phyloP scores from a whole-genome alignment of 129 eudicot genomes.

The Chrysanthemum makinoi region DNA sequence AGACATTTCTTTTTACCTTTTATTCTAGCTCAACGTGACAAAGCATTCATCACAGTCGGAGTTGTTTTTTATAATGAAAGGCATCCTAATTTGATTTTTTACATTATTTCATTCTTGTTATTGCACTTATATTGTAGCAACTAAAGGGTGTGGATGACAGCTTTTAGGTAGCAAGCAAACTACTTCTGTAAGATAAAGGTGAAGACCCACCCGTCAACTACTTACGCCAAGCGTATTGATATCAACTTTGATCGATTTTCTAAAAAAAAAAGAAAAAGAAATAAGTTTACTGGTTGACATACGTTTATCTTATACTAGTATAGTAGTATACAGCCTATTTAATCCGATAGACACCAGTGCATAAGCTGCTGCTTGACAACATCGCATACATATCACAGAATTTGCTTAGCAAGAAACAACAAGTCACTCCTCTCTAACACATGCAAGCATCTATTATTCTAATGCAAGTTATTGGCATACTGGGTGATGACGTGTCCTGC shows the following conservation, averaged over 20 bases:
- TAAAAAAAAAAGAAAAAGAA: constrained; percentile 2
- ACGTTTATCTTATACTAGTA: neutral
- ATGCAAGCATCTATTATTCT: no score
- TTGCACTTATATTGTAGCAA: constrained; percentile 10
- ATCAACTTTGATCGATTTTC: neutral
- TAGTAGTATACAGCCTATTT: neutral
- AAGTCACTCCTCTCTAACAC: no score
- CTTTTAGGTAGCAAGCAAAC: constrained; percentile 4
- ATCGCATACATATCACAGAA: neutral
- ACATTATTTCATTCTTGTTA: neutral
- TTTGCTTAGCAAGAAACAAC: no score
- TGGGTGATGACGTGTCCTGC: neutral
- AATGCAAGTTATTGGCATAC: constrained; percentile 3
- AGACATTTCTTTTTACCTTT: neutral
- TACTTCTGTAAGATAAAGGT: constrained; percentile 6
- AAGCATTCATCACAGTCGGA: neutral
- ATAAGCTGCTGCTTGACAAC: constrained; percentile 13
- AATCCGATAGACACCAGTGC: neutral
- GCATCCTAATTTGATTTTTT: no score
- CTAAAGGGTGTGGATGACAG: neutral
- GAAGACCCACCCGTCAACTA: neutral
- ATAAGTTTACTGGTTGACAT: constrained; percentile 8
- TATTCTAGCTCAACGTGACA: constrained; percentile 16
- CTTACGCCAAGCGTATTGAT: no score
- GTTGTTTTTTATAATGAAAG: no score